Evolutionary conservation across 129 eudicot genomes (phyloP).

Genomic region (Silybum marianum): DNA sequence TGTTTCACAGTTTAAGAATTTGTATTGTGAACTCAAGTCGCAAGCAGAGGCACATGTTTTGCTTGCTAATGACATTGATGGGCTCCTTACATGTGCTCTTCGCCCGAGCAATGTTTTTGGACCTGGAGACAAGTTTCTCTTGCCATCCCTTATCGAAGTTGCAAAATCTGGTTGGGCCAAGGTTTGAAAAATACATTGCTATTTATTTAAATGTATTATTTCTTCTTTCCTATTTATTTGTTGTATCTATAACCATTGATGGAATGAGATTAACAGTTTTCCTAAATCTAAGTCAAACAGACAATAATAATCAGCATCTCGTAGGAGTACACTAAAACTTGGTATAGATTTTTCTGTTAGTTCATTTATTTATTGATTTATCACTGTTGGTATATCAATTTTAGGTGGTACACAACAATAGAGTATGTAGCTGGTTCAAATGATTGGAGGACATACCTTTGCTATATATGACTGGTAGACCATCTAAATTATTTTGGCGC

Average conservation of each 20-base stretch:
- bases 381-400: background rate
- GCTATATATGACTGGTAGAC: background rate
- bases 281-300: background rate
- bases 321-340: background rate
- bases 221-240: background rate
- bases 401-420: background rate
- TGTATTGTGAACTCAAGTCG: constrained; percentile 71
- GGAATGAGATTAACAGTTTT: background rate
- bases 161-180: constrained; percentile 75
- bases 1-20: constrained; percentile 55
- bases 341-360: background rate
- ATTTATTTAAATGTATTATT: constrained; percentile 11
- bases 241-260: background rate
- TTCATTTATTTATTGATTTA: background rate
- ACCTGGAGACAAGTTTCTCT: constrained; percentile 64
- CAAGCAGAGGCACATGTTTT: constrained; percentile 87
- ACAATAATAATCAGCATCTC: background rate
- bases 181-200: constrained; percentile 47
- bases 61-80: constrained; percentile 65
- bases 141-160: constrained; percentile 59
- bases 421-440: background rate
- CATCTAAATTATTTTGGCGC: background rate
- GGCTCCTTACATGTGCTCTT: constrained; percentile 81
- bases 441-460: background rate
- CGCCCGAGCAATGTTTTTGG: constrained; percentile 87